Conservation (phyloP, 331 rosid species). For the Acacia pycnantha region DNA sequence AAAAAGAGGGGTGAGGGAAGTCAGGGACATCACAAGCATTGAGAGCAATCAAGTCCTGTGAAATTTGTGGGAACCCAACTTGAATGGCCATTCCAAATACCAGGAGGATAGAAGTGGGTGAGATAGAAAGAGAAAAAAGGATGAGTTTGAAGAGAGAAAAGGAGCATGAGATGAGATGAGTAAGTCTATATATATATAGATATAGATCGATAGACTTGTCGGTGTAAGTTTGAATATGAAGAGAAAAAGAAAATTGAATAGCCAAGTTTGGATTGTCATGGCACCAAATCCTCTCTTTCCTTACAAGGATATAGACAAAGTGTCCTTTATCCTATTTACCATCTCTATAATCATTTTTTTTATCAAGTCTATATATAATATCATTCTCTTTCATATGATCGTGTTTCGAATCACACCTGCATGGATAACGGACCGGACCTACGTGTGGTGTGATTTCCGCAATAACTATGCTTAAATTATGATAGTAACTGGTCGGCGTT, state of each 20-base stretch:
- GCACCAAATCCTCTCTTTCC: neutral
- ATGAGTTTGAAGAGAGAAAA: conserved; percentile 1
- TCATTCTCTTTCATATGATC: no score
- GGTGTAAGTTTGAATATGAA: no score
- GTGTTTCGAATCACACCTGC: no score
- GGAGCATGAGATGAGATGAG: neutral
- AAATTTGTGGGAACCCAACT: conserved; percentile 41
- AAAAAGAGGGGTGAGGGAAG: conserved; percentile 13
- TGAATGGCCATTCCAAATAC: conserved; percentile 56
- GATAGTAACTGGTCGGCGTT: no score
- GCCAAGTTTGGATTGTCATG: no score
- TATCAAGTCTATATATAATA: no score
- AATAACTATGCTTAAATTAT: neutral
- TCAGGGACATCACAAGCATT: conserved; percentile 30
- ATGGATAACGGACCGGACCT: neutral
- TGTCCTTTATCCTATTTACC: neutral
- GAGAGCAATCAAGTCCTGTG: conserved; percentile 32
- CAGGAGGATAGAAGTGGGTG: neutral
- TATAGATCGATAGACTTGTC: no score
- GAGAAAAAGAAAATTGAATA: no score
- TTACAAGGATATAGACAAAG: no score
- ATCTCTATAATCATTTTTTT: no score
- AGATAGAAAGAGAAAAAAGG: neutral
- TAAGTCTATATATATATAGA: neutral
- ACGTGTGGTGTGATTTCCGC: neutral